Conservation (phyloP, 106 monocot genomes). For the Allium cepa region DNA sequence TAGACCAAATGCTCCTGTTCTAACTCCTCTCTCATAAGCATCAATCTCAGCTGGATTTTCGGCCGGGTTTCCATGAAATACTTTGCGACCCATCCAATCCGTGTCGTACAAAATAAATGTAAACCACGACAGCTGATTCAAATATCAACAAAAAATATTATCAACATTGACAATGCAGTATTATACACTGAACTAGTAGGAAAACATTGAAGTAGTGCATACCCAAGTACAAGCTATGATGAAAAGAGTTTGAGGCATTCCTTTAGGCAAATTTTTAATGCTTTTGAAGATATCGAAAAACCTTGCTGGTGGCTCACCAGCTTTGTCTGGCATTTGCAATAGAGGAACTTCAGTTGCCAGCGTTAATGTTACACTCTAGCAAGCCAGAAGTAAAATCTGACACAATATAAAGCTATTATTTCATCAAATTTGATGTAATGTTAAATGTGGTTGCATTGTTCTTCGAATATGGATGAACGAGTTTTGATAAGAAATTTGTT, state of each 20-base stretch:
- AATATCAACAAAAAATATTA: too few species aligned
- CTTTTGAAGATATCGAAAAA: constrained; percentile 23
- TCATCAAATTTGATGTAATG: not conserved
- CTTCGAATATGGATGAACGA: not conserved
- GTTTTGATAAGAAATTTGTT: not conserved
- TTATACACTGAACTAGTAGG: not conserved
- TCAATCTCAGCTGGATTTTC: constrained; percentile 32
- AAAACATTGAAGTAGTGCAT: not conserved
- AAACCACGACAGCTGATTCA: constrained; percentile 77
- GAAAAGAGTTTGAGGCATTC: constrained; percentile 52
- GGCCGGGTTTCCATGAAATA: constrained; percentile 78
- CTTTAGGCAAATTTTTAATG: constrained; percentile 56
- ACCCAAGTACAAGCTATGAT: constrained; percentile 68
- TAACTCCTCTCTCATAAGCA: constrained; percentile 65
- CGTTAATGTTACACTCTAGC: constrained; percentile 34
- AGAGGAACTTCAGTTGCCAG: constrained; percentile 44
- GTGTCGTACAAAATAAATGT: constrained; percentile 92
- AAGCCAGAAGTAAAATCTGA: constrained; percentile 44
- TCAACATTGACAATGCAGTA: too few species aligned
- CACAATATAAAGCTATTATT: not conserved
- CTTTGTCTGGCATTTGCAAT: not conserved
- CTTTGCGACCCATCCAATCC: constrained; percentile 97
- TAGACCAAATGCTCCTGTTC: constrained; percentile 84
- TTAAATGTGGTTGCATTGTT: not conserved
- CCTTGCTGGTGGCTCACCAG: not conserved